Evolutionary conservation across 768 basidiomycete genomes (phyloP).

Genomic region (Mycena epipterygia): DNA sequence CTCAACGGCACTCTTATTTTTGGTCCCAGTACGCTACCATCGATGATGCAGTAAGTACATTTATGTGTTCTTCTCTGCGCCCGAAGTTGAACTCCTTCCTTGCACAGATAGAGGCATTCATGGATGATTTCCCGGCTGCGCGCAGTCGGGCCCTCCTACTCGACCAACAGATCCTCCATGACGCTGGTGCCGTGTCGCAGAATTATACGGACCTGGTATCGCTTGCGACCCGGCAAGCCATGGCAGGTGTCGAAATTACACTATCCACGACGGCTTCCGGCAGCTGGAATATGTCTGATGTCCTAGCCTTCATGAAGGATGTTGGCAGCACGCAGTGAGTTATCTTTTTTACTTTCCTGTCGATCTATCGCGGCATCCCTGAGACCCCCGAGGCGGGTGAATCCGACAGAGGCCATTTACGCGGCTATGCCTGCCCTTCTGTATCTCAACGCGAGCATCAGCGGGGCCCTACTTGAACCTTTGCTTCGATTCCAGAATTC

Average conservation of each 20-base stretch:
- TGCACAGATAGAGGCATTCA: slow-evolving; percentile 55
- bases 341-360: slow-evolving; percentile 25
- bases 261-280: slow-evolving; percentile 44
- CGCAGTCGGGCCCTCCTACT: slow-evolving; percentile 50
- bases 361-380: not conserved
- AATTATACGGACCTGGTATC: slow-evolving; percentile 59
- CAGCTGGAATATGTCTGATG: slow-evolving; percentile 54
- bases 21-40: slow-evolving; percentile 49
- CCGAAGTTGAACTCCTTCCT: too few relatives aligned
- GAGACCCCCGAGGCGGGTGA: slow-evolving; percentile 6
- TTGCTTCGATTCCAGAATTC: slow-evolving; percentile 54
- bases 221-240: slow-evolving; percentile 58
- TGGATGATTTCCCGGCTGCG: slow-evolving; percentile 56
- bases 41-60: slow-evolving; percentile 50
- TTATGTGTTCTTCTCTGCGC: not conserved
- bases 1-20: slow-evolving; percentile 53
- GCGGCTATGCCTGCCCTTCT: slow-evolving; percentile 2
- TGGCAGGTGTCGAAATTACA: slow-evolving; percentile 64
- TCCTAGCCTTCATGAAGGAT: slow-evolving; percentile 64
- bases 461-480: slow-evolving; percentile 1
- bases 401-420: slow-evolving; percentile 10
- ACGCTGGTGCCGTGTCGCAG: slow-evolving; percentile 51
- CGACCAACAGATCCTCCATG: slow-evolving; percentile 54
- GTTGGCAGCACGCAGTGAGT: slow-evolving; percentile 55
- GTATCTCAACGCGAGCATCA: slow-evolving; percentile 11